Evolutionary conservation across 257 asterid species (phyloP).

Genomic region (Scutellaria galericulata): DNA sequence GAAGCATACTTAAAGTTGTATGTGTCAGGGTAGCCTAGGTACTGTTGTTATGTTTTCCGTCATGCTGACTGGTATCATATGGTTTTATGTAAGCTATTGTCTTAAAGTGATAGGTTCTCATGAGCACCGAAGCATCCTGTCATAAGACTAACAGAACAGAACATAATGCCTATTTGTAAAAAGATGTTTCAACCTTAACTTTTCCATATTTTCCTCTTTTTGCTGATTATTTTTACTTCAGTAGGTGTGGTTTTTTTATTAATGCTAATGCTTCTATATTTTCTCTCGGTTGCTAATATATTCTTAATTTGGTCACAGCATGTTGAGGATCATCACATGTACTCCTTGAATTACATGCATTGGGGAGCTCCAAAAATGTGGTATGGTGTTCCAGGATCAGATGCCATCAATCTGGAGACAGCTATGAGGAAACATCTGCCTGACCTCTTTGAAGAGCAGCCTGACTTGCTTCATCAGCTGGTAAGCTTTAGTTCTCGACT

Average conservation of each 20-base stretch:
- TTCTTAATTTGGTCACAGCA: conserved; percentile 58
- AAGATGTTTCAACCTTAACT: background rate
- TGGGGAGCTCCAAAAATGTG: conserved; percentile 97
- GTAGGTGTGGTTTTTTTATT: background rate
- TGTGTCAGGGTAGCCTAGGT: conserved; percentile 4
- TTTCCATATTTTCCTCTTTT: background rate
- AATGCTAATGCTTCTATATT: conserved; percentile 28
- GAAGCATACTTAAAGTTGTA: conserved; percentile 2
- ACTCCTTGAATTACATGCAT: conserved; percentile 95
- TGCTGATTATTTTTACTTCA: background rate
- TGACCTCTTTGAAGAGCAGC: conserved; percentile 92
- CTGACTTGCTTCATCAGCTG: conserved; percentile 98
- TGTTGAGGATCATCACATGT: conserved; percentile 97
- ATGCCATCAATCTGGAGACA: conserved; percentile 80
- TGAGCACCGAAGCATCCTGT: conserved; percentile 4
- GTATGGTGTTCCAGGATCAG: conserved; percentile 97
- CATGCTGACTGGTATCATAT: background rate
- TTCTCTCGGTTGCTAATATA: conserved; percentile 30
- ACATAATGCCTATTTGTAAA: background rate
- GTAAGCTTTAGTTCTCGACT: conserved; percentile 43
- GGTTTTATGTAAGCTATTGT: background rate
- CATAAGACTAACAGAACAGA: conserved; percentile 7
- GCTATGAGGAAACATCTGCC: conserved; percentile 95
- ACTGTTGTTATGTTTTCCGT: background rate
- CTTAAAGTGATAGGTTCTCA: background rate